Percentiles rank a stretch among this genome's conserved stretches.
phyloP scores from a whole-genome alignment of 352 stramenopile genomes.

The Pythium grandisporangium region DNA sequence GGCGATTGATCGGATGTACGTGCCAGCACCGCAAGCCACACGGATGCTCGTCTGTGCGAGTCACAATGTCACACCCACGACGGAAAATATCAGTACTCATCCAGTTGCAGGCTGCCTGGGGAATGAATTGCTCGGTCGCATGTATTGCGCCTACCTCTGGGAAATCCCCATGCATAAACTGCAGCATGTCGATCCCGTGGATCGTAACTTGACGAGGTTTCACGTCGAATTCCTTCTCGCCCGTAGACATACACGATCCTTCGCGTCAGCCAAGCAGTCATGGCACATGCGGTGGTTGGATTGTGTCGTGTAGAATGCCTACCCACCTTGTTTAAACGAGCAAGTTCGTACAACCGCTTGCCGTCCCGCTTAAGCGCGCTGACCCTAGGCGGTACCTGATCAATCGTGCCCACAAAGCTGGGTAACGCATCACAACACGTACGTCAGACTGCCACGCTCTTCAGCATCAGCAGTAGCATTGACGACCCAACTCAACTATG shows the following conservation, averaged over 20 bases:
- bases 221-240: slow-evolving; percentile 56
- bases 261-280: too few species aligned
- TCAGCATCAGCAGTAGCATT: too few species aligned
- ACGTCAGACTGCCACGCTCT: too few species aligned
- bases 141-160: slow-evolving; percentile 47
- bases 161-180: slow-evolving; percentile 40
- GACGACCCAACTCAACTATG: too few species aligned
- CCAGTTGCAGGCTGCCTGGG: too few species aligned
- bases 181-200: slow-evolving; percentile 38
- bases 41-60: slow-evolving; percentile 23
- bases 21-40: slow-evolving; percentile 63
- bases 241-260: too few species aligned
- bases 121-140: too few species aligned
- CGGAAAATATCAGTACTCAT: too few species aligned
- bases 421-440: too few species aligned
- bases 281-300: too few species aligned
- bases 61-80: too few species aligned
- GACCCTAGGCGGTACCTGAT: slow-evolving; percentile 67
- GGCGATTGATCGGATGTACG: slow-evolving; percentile 84
- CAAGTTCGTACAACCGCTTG: slow-evolving; percentile 71
- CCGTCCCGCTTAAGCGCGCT: slow-evolving; percentile 78
- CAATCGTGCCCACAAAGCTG: slow-evolving; percentile 72
- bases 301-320: too few species aligned
- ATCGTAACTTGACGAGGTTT: slow-evolving; percentile 53
- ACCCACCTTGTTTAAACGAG: slow-evolving; percentile 38